phyloP scores from a whole-genome alignment of 2,329 filamentous ascomycete genomes.

The Nemania diffusa region DNA sequence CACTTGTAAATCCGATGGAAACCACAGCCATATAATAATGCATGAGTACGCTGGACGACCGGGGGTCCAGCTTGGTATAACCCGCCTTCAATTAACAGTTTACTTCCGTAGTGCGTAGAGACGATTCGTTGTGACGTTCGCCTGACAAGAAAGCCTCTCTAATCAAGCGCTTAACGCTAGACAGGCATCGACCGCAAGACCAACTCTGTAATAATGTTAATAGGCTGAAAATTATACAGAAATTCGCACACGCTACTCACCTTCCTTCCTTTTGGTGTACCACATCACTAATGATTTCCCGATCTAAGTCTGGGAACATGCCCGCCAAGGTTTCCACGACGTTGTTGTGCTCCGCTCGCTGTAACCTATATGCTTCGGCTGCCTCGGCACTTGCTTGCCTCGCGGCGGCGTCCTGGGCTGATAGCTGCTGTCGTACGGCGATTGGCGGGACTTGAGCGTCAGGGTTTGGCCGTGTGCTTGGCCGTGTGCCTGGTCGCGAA shows the following conservation, averaged over 20 bases:
- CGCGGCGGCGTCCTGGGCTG: constrained; percentile 87
- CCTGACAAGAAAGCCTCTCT: neutral
- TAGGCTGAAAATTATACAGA: constrained; percentile 28
- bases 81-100: neutral
- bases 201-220: constrained; percentile 66
- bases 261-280: constrained; percentile 94
- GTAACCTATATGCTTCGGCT: constrained; percentile 85
- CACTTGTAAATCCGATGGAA: constrained; percentile 21
- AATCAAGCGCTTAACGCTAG: constrained; percentile 69
- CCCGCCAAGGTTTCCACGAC: constrained; percentile 93
- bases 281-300: constrained; percentile 95
- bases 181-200: constrained; percentile 86
- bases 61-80: constrained; percentile 1
- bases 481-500: constrained; percentile 44
- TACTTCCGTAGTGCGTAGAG: neutral
- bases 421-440: constrained; percentile 59
- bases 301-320: constrained; percentile 97
- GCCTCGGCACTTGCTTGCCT: constrained; percentile 90
- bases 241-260: constrained; percentile 62
- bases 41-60: constrained; percentile 2
- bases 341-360: constrained; percentile 85
- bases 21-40: constrained; percentile 20
- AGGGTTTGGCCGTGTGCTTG: constrained; percentile 48
- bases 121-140: neutral
- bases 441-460: constrained; percentile 50